Conservation (phyloP, 495 filamentous ascomycete species). For the Hypoxylon subgilvum region DNA sequence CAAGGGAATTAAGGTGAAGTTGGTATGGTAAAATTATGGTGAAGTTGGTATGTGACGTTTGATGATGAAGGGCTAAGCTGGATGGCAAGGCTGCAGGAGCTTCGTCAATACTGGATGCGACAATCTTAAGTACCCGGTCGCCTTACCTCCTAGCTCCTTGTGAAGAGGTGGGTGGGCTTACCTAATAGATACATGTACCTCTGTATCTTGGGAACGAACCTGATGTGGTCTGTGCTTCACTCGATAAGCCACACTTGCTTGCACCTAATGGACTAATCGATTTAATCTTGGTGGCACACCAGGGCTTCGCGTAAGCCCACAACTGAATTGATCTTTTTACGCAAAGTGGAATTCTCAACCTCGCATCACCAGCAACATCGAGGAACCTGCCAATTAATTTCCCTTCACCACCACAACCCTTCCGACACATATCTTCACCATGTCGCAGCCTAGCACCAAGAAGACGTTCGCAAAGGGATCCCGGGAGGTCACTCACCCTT, state of each 20-base stretch:
- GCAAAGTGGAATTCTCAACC: constrained; percentile 43
- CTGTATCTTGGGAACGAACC: neutral
- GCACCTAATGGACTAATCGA: no score
- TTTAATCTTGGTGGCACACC: constrained; percentile 42
- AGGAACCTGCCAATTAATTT: constrained; percentile 40
- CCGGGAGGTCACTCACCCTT: constrained; percentile 79
- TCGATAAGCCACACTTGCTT: no score
- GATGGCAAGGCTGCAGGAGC: constrained; percentile 44
- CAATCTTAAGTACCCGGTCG: no score
- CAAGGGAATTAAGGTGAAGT: neutral
- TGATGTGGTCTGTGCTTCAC: neutral
- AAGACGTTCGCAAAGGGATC: constrained; percentile 98
- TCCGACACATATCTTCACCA: constrained; percentile 57
- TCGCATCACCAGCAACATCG: constrained; percentile 42
- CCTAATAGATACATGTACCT: constrained; percentile 1
- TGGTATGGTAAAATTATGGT: neutral
- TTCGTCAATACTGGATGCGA: constrained; percentile 35
- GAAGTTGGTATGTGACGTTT: neutral
- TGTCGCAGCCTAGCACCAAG: constrained; percentile 74
- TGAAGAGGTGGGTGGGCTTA: neutral
- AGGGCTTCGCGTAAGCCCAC: constrained; percentile 48
- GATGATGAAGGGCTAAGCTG: constrained; percentile 4
- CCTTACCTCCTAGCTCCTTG: no score
- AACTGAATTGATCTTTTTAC: constrained; percentile 46
- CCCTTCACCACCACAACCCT: constrained; percentile 47